Evolutionary conservation across 805 yeast species (phyloP).

Genomic region (Debaryomyces castellii): DNA sequence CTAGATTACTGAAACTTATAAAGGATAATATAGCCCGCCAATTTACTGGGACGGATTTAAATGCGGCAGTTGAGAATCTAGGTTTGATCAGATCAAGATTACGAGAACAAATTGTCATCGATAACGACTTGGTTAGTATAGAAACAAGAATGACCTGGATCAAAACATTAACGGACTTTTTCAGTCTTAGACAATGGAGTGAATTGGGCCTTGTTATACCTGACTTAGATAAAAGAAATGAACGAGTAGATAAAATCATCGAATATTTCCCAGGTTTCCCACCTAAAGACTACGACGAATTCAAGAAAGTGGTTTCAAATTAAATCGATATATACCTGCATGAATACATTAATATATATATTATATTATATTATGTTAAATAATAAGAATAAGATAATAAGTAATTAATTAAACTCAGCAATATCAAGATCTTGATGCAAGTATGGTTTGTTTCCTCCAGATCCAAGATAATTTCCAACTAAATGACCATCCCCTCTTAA

Average conservation of each 20-base stretch:
- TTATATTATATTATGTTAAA: no score
- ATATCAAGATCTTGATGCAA: constrained; percentile 64
- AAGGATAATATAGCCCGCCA: constrained; percentile 55
- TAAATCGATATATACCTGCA: background rate
- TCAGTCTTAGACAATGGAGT: constrained; percentile 61
- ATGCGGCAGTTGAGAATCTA: constrained; percentile 59
- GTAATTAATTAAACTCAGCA: constrained; percentile 3
- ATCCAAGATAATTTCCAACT: constrained; percentile 89
- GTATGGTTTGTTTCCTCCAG: constrained; percentile 81
- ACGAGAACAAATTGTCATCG: constrained; percentile 42
- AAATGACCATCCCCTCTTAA: constrained; percentile 90
- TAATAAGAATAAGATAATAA: background rate
- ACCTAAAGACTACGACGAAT: constrained; percentile 25
- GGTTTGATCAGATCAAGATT: constrained; percentile 53
- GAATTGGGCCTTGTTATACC: constrained; percentile 30
- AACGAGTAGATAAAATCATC: constrained; percentile 40
- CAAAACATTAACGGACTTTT: constrained; percentile 59
- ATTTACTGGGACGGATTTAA: constrained; percentile 46
- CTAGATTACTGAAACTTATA: constrained; percentile 60
- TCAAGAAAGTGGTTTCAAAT: constrained; percentile 10
- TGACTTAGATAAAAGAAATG: constrained; percentile 13
- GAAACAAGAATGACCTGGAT: constrained; percentile 73
- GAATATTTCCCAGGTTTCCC: constrained; percentile 52
- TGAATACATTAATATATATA: background rate
- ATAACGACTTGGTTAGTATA: constrained; percentile 49